Conservation (phyloP, 129 eudicot genomes). For the Artemisia annua region DNA sequence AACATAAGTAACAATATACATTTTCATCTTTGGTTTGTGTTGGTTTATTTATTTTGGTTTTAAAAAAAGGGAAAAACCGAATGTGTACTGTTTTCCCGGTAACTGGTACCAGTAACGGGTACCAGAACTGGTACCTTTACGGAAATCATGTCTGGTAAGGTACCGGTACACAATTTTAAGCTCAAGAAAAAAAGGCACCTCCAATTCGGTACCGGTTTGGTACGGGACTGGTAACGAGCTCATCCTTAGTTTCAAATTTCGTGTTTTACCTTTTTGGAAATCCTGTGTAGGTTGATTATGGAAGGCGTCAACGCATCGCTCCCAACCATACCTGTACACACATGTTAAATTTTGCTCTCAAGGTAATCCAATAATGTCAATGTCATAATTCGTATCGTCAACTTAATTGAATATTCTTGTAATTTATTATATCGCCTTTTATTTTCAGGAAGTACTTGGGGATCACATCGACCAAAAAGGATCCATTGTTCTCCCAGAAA, state of each 20-base stretch:
- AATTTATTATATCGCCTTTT: neutral
- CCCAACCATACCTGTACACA: constrained; percentile 99
- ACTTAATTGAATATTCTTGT: neutral
- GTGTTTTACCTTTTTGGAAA: constrained; percentile 21
- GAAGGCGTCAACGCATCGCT: constrained; percentile 79
- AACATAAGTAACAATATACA: no score
- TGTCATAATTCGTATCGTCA: neutral
- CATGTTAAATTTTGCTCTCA: constrained; percentile 91
- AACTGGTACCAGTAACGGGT: no score
- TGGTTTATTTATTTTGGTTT: no score
- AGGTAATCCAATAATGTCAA: constrained; percentile 44
- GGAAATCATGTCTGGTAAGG: no score
- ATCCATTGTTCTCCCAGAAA: constrained; percentile 97
- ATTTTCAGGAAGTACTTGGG: constrained; percentile 89
- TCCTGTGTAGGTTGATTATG: constrained; percentile 70
- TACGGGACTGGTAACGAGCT: no score
- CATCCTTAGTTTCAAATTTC: neutral
- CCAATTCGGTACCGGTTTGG: no score
- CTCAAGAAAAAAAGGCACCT: no score
- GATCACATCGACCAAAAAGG: constrained; percentile 96
- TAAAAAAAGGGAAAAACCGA: neutral
- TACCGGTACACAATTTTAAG: no score
- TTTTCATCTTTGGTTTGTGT: no score
- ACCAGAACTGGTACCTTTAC: no score
- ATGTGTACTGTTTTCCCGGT: neutral